Percentiles rank a stretch among this genome's conserved stretches.
phyloP scores from a whole-genome alignment of 2,329 filamentous ascomycete species.

The Claviceps fusiformis region DNA sequence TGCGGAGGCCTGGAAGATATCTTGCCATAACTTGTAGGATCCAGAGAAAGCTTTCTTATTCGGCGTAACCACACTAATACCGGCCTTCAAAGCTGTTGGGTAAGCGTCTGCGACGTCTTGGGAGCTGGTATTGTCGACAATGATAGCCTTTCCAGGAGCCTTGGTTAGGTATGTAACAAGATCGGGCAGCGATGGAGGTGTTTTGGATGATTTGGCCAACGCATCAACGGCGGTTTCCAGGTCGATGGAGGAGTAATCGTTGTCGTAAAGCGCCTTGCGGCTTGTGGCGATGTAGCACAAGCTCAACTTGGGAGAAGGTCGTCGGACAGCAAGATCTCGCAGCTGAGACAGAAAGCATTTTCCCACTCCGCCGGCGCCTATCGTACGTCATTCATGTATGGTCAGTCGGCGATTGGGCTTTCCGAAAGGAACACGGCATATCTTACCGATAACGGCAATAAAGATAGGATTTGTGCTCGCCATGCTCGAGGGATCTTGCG shows the following conservation, averaged over 20 bases:
- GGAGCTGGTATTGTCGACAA: conserved; percentile 94
- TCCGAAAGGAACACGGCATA: neutral
- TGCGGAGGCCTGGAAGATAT: conserved; percentile 65
- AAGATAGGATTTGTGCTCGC: conserved; percentile 32
- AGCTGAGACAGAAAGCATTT: conserved; percentile 83
- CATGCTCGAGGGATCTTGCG: conserved; percentile 20
- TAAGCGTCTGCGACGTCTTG: conserved; percentile 74
- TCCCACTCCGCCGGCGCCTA: conserved; percentile 86
- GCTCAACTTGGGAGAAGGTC: conserved; percentile 54
- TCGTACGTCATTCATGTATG: neutral
- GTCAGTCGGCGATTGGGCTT: conserved; percentile 6
- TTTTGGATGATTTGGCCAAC: conserved; percentile 48
- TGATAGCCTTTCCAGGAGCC: conserved; percentile 63
- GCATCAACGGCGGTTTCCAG: conserved; percentile 47
- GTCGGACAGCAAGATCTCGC: conserved; percentile 49
- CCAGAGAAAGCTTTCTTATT: conserved; percentile 98
- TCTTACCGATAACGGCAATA: conserved; percentile 38
- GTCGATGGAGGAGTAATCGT: conserved; percentile 55
- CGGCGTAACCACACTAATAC: conserved; percentile 84
- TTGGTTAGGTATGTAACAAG: conserved; percentile 65
- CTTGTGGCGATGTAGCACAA: conserved; percentile 80
- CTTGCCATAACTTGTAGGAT: conserved; percentile 66
- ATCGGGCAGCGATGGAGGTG: conserved; percentile 53
- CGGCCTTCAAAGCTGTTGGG: conserved; percentile 64
- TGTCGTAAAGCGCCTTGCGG: conserved; percentile 65